Conservation (phyloP, 1,284 basidiomycete genomes). For the Laetiporus sulphureus region DNA sequence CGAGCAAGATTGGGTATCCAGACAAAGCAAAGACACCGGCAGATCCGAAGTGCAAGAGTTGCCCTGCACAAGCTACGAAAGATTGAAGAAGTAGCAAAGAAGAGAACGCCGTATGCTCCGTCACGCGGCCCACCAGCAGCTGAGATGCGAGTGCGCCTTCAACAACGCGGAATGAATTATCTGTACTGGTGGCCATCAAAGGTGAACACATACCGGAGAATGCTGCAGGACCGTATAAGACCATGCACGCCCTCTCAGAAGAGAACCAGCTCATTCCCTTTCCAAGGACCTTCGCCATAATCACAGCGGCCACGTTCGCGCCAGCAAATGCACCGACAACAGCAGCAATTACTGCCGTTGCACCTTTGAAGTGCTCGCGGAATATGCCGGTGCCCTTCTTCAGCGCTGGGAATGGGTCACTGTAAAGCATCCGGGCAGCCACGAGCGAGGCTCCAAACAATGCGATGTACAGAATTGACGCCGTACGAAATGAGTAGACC, state of each 20-base stretch:
- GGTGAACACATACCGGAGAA: conserved; percentile 46
- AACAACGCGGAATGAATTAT: too few species aligned
- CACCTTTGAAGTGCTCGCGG: conserved; percentile 34
- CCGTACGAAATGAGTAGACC: conserved; percentile 68
- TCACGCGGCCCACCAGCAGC: conserved; percentile 40
- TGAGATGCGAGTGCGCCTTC: conserved; percentile 55
- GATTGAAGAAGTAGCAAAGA: conserved; percentile 59
- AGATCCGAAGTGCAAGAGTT: conserved; percentile 63
- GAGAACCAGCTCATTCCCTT: conserved; percentile 78
- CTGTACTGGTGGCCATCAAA: background rate
- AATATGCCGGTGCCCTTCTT: conserved; percentile 32
- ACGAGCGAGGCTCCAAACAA: conserved; percentile 42
- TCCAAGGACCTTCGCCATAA: conserved; percentile 62
- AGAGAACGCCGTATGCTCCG: conserved; percentile 58
- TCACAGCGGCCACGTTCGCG: conserved; percentile 68
- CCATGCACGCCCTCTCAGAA: conserved; percentile 63
- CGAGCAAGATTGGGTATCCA: conserved; percentile 44
- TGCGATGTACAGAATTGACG: conserved; percentile 62
- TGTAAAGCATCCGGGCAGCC: conserved; percentile 32
- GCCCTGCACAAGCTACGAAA: conserved; percentile 43
- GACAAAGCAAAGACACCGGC: conserved; percentile 61
- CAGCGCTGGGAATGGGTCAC: conserved; percentile 29
- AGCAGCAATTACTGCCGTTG: conserved; percentile 39
- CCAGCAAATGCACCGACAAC: conserved; percentile 52
- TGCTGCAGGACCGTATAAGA: conserved; percentile 77